phyloP scores from a whole-genome alignment of 1,284 basidiomycete genomes.

The Microbotryum saponariae region DNA sequence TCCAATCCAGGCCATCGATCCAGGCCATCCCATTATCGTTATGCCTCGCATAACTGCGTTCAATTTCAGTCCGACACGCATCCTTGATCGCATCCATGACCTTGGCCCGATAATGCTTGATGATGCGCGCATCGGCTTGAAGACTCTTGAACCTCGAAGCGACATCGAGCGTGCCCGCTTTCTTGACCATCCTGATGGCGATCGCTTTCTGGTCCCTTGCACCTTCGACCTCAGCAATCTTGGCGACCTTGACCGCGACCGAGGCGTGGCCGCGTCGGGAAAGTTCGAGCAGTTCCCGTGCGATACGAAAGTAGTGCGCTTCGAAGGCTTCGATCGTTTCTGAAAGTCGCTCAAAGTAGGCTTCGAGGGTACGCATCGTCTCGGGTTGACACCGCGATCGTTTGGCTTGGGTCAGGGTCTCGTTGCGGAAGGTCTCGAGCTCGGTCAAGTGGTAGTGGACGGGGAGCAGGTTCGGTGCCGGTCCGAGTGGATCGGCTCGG shows the following conservation, averaged over 20 bases:
- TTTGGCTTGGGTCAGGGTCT: constrained; percentile 86
- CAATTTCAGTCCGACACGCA: constrained; percentile 24
- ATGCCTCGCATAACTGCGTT: constrained; percentile 13
- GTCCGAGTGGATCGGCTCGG: constrained; percentile 62
- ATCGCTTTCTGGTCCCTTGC: constrained; percentile 91
- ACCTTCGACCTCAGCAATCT: constrained; percentile 89
- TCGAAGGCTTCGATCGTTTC: constrained; percentile 70
- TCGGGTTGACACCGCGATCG: constrained; percentile 42
- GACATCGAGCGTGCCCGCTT: constrained; percentile 77
- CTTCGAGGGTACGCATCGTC: constrained; percentile 50
- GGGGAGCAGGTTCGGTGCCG: constrained; percentile 75
- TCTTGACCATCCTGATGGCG: constrained; percentile 87
- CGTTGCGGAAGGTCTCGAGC: constrained; percentile 86
- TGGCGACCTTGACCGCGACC: constrained; percentile 82
- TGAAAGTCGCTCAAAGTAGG: constrained; percentile 83
- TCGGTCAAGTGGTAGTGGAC: constrained; percentile 84
- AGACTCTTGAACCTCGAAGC: constrained; percentile 83
- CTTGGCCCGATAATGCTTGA: constrained; percentile 94
- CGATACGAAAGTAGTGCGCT: constrained; percentile 71
- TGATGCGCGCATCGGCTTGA: constrained; percentile 83
- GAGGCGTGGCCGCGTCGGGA: constrained; percentile 69
- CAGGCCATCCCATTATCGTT: constrained; percentile 50
- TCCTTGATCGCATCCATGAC: constrained; percentile 72
- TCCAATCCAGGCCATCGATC: constrained; percentile 73
- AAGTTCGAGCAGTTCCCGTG: constrained; percentile 68